These are phyloP conservation scores for Leishmania arabica DNA, from an alignment of 208 protist genomes.

Conservation along the genomic window DNA sequence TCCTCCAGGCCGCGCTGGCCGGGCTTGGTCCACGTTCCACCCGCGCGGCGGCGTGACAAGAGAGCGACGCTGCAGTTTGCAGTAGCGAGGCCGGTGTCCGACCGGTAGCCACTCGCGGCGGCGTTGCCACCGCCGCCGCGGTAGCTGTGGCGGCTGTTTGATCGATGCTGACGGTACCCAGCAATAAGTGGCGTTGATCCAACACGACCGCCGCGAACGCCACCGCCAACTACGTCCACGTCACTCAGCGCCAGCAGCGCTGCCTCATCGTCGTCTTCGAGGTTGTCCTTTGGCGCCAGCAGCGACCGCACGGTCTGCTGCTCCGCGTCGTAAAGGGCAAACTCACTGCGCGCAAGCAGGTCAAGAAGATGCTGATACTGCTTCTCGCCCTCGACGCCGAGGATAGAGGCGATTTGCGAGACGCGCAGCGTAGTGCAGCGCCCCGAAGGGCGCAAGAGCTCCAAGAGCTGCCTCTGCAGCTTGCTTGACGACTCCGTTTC, in stretches of 20 bases:
- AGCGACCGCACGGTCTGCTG: conserved; percentile 22
- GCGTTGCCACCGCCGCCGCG: conserved; percentile 4
- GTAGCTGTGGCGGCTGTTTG: conserved; percentile 27
- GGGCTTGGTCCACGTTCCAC: conserved; percentile 30
- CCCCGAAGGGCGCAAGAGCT: conserved; percentile 41
- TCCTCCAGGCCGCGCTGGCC: conserved; percentile 27
- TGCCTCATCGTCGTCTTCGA: conserved; percentile 21
- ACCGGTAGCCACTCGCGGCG: conserved; percentile 15
- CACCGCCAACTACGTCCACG: conserved; percentile 10
- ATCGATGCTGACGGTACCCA: conserved; percentile 21
- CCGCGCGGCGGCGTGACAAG: conserved; percentile 16
- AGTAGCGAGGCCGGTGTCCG: conserved; percentile 11
- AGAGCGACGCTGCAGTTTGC: conserved; percentile 5
- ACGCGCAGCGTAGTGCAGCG: conserved; percentile 34
- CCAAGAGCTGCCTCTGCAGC: conserved; percentile 40
- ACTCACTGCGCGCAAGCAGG: conserved; percentile 19
- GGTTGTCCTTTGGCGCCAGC: not conserved
- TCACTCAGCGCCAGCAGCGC: conserved; percentile 28
- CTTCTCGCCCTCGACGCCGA: conserved; percentile 33
- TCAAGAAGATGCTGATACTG: conserved; percentile 18
- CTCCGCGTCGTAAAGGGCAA: conserved; percentile 23
- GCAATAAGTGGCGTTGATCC: not conserved
- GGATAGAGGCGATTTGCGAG: conserved; percentile 49
- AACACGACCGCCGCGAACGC: not conserved
- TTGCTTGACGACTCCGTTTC: conserved; percentile 35